Base-by-base conservation (phyloP, 257 asterid species). In the Knoxia roxburghii region DNA sequence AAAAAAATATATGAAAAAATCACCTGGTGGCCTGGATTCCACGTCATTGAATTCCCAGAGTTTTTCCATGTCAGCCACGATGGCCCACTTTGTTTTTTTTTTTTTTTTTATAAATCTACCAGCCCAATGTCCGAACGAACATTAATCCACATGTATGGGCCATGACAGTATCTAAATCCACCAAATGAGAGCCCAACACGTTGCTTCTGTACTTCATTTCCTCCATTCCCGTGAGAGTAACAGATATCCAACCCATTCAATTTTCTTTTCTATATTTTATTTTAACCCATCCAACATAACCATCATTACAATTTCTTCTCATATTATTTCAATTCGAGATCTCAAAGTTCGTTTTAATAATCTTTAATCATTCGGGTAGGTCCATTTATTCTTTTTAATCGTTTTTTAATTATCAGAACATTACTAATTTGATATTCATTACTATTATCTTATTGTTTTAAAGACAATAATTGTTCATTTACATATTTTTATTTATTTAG, bases 141-240 rank as follows among this genome's bases (percentile, higher is more conserved):
- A 6, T 23, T 83, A 78, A 81, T 49, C 67, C 68, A 65, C 30
- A 12, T 46, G 77, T 76, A 9, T 37, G 80, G 90, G 81, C 67
- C 78, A 17, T 30, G 10, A 26, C 68, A 2, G 79, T 24, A 83
- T 89, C 88, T 45, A 1, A 41, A 9, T 17, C 13, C 17, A 20
- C 15, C 95, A n/a, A 84, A 81, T 86, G 8, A 23, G 0, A 6
- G 5, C 2, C 12, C n/a, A 48, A 73, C 89, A 81, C 86, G 83
- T 83, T 20, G 74, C 64, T 0, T 15, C n/a, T 6, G 23, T 20
- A 8, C 33, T 37, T 61, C 43, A 56, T 50, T 64, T 52, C 70
- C 58, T 37, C 81, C 80, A 68, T 57, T 73, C 73, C 27, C 59
- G 35, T 67, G 85, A 75, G 61, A 30, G 71, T 35, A 65, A 69